phyloP scores from a whole-genome alignment of 306 rosid genomes.

The Castanea mollissima region DNA sequence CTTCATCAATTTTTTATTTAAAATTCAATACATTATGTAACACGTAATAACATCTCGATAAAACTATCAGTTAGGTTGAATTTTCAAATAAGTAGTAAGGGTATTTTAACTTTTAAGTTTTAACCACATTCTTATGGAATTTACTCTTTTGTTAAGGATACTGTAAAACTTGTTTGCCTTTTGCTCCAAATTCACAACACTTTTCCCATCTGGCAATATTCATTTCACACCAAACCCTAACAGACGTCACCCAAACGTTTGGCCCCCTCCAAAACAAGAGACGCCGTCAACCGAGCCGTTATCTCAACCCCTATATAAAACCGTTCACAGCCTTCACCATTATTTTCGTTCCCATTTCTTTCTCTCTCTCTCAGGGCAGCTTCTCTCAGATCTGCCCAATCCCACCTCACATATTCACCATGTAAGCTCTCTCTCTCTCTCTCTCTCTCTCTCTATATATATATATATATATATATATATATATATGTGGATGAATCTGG shows the following conservation, averaged over 20 bases:
- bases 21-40: fast-evolving
- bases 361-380: constrained; percentile 13
- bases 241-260: background rate
- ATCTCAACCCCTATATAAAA: constrained; percentile 1
- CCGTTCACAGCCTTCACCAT: background rate
- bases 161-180: too few relatives aligned
- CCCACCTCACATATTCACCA: constrained; percentile 8
- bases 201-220: too few relatives aligned
- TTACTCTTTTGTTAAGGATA: too few relatives aligned
- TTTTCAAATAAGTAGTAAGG: too few relatives aligned
- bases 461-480: background rate
- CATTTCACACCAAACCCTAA: background rate
- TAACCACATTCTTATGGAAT: too few relatives aligned
- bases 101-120: too few relatives aligned
- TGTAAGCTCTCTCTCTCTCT: constrained; percentile 1
- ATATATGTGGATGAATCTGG: background rate
- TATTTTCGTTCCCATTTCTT: background rate
- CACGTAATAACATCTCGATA: fast-evolving
- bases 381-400: constrained; percentile 37
- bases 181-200: too few relatives aligned
- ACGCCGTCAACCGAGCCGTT: constrained; percentile 25
- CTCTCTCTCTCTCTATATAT: background rate
- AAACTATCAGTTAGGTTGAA: fast-evolving
- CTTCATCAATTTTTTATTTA: too few relatives aligned
- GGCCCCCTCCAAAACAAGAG: background rate